These are phyloP conservation scores for Gilbertella persicaria DNA, from an alignment of 371 early-diverging fungal species.

Conservation along the genomic window DNA sequence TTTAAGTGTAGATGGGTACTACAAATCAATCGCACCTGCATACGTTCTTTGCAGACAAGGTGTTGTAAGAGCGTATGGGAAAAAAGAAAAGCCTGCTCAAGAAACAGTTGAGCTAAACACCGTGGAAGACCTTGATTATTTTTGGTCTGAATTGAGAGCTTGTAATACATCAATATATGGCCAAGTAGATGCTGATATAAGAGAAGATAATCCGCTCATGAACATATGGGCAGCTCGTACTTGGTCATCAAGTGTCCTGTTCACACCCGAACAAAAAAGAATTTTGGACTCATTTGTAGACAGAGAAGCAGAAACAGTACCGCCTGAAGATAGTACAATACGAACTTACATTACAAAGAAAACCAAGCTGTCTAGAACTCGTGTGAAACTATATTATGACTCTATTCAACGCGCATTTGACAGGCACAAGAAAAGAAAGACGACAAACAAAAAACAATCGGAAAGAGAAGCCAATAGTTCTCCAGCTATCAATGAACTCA, in stretches of 20 bases:
- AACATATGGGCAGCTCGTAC: background rate
- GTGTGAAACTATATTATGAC: conserved; percentile 12
- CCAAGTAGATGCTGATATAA: background rate
- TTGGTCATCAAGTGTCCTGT: background rate
- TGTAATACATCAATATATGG: background rate
- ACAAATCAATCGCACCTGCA: background rate
- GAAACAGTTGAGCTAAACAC: conserved; percentile 1
- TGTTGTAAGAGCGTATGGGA: conserved; percentile 4
- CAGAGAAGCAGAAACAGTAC: conserved; percentile 1
- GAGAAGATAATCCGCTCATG: conserved; percentile 2
- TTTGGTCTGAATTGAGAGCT: conserved; percentile 10
- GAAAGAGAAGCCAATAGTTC: background rate
- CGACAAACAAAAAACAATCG: background rate
- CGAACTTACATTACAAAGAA: conserved; percentile 2
- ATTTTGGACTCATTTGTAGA: conserved; percentile 14
- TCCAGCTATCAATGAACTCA: conserved; percentile 7
- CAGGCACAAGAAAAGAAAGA: background rate
- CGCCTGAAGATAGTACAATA: conserved; percentile 9
- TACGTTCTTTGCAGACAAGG: background rate
- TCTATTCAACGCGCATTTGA: conserved; percentile 3
- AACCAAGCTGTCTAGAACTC: background rate
- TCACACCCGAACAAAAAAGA: conserved; percentile 8
- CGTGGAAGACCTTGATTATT: background rate
- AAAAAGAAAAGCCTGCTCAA: background rate
- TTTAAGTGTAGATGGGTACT: background rate